Evolutionary conservation across 129 eudicot genomes (phyloP), one percentile per base, ranked within the genome.

Genomic region (Pittosporum tobira): DNA sequence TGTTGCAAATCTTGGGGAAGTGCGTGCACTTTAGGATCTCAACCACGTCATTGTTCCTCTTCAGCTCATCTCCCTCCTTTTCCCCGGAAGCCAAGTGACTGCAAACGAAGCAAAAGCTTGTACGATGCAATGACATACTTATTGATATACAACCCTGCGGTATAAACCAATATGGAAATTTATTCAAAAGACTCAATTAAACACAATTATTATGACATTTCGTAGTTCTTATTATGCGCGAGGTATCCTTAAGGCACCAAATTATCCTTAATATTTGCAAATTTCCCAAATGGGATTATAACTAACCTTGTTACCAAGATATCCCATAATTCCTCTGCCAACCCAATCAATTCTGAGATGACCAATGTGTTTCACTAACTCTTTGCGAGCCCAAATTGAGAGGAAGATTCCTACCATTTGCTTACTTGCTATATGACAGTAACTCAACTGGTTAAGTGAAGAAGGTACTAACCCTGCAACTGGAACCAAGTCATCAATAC

Each of bases 241-340:
- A n/a, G n/a, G n/a, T n/a, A n/a, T n/a, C n/a, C n/a, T n/a, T n/a
- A n/a, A n/a, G n/a, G n/a, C n/a, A n/a, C n/a, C n/a, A n/a, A n/a
- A n/a, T n/a, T n/a, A n/a, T n/a, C n/a, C n/a, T n/a, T n/a, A n/a
- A n/a, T n/a, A 31, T 48, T 23, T 42, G 8, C 61, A 25, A 40
- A 30, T 16, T 57, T 45, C 25, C 14, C 19, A n/a, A n/a, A n/a
- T n/a, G n/a, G n/a, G 40, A 9, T 38, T 23, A 6, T 26, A 66
- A 28, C 57, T 12, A 48, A 85, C 98, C 99, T 93, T 93, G 67
- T 93, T 93, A 51, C 99, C 99, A 48, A 93, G 99, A 81, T 93
- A 93, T n/a, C 99, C 99, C 99, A 93, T 93, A 68, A 93, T 73
- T 46, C 99, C 98, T 86, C 98, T 74, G 58, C 98, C 98, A 2